phyloP scores from a whole-genome alignment of 352 stramenopile species.

The Pilasporangium apinafurcum region DNA sequence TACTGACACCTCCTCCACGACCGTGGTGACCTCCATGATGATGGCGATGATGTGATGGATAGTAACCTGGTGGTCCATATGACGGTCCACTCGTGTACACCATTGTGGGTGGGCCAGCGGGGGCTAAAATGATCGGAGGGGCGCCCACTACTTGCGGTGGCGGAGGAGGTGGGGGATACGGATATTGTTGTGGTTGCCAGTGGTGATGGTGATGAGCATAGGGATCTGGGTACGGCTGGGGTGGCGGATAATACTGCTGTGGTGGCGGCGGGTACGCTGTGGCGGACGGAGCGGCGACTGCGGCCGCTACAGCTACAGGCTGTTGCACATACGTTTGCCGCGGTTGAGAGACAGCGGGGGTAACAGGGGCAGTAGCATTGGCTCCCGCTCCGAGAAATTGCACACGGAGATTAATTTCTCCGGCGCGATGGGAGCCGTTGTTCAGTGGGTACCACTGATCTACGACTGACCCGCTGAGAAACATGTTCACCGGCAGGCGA shows the following conservation, averaged over 20 bases:
- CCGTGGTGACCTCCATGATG: conserved; percentile 20
- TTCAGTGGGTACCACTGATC: conserved; percentile 83
- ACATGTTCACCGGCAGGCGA: conserved; percentile 68
- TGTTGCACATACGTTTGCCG: conserved; percentile 10
- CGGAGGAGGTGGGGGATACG: conserved; percentile 16
- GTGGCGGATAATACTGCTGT: conserved; percentile 6
- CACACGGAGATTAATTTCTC: conserved; percentile 79
- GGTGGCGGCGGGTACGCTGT: conserved; percentile 4
- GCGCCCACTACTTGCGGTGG: conserved; percentile 17
- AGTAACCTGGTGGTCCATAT: conserved; percentile 14
- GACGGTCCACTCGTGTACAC: conserved; percentile 7
- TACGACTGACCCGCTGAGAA: conserved; percentile 49
- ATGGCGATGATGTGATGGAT: no score
- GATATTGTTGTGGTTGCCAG: conserved; percentile 26
- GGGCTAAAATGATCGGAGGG: conserved; percentile 13
- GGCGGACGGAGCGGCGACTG: no score
- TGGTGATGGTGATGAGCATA: conserved; percentile 20
- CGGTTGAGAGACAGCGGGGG: conserved; percentile 2
- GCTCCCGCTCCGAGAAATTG: conserved; percentile 40
- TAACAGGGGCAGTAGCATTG: conserved; percentile 2
- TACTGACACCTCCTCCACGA: conserved; percentile 16
- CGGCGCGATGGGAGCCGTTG: conserved; percentile 44
- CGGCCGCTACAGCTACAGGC: no score
- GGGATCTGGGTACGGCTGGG: conserved; percentile 4
- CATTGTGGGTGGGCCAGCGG: conserved; percentile 7